phyloP scores from a whole-genome alignment of 306 rosid species.

The Gleditsia sinensis region DNA sequence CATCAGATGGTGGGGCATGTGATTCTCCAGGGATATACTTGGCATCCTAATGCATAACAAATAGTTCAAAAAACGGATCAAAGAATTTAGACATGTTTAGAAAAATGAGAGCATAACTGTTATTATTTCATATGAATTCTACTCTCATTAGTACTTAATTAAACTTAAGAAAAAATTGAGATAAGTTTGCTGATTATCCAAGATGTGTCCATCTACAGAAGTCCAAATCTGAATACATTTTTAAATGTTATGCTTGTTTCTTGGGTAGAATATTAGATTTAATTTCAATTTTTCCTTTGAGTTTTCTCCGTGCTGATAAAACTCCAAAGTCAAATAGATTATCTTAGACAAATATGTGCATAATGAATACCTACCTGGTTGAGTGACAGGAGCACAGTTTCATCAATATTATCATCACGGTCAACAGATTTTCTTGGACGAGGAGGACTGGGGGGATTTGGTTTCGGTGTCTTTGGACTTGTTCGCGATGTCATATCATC shows the following conservation, averaged over 20 bases:
- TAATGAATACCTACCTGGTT: slow-evolving; percentile 47
- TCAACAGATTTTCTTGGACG: slow-evolving; percentile 44
- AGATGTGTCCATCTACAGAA: not conserved
- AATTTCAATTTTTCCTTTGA: not conserved
- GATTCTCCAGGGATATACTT: slow-evolving; percentile 32
- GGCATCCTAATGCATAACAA: slow-evolving; percentile 49
- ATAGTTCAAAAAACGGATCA: slow-evolving; percentile 17
- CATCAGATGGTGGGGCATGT: slow-evolving; percentile 33
- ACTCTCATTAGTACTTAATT: not conserved
- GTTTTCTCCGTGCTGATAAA: not conserved
- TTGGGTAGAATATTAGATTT: not conserved
- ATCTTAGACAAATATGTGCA: not conserved
- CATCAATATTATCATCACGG: slow-evolving; percentile 41
- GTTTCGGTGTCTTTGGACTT: slow-evolving; percentile 75
- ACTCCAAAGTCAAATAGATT: slow-evolving; percentile 15
- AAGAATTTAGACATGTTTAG: not conserved
- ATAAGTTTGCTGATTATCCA: not conserved
- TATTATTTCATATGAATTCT: not conserved
- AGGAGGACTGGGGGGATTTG: slow-evolving; percentile 67
- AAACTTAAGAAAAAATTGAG: not conserved
- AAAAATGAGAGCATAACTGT: not conserved
- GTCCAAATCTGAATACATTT: not conserved
- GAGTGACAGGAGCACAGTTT: slow-evolving; percentile 33
- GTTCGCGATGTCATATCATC: slow-evolving; percentile 44
- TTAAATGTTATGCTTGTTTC: not conserved